These are phyloP conservation scores for Elsinoe necatrix DNA, from an alignment of 2,329 filamentous ascomycete species.

Conservation along the genomic window DNA sequence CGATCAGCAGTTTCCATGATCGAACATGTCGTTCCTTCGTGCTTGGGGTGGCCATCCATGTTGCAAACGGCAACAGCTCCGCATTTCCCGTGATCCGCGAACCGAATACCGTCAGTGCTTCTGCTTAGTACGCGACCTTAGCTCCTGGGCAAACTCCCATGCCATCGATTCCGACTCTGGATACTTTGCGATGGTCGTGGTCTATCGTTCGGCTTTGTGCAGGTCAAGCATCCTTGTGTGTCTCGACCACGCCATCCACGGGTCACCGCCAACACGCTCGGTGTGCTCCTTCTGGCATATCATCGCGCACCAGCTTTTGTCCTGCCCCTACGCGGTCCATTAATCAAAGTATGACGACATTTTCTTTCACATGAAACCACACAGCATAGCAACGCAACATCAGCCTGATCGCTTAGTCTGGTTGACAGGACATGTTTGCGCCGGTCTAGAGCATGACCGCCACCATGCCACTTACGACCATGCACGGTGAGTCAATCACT, in stretches of 20 bases:
- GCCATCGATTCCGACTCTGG: neutral
- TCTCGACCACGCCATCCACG: neutral
- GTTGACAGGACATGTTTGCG: neutral
- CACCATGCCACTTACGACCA: neutral
- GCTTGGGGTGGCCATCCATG: neutral
- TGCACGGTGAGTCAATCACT: neutral
- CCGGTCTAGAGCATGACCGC: neutral
- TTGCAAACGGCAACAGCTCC: slow-evolving; percentile 8
- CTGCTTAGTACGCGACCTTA: neutral
- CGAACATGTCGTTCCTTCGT: neutral
- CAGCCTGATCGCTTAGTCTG: neutral
- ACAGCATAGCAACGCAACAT: neutral
- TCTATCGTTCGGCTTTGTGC: neutral
- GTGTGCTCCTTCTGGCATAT: neutral
- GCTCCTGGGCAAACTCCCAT: slow-evolving; percentile 10
- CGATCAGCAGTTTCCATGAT: slow-evolving; percentile 1
- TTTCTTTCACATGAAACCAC: slow-evolving; percentile 11
- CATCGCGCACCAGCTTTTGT: neutral
- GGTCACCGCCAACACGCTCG: neutral
- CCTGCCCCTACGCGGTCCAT: neutral
- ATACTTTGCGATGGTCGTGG: neutral
- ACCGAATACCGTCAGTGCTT: slow-evolving; percentile 11
- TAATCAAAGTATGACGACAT: slow-evolving; percentile 4
- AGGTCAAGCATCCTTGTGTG: slow-evolving; percentile 3
- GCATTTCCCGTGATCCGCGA: slow-evolving; percentile 4